Conservation (phyloP, 164 flowering plant genomes). For the Magnolia changhungtana region DNA sequence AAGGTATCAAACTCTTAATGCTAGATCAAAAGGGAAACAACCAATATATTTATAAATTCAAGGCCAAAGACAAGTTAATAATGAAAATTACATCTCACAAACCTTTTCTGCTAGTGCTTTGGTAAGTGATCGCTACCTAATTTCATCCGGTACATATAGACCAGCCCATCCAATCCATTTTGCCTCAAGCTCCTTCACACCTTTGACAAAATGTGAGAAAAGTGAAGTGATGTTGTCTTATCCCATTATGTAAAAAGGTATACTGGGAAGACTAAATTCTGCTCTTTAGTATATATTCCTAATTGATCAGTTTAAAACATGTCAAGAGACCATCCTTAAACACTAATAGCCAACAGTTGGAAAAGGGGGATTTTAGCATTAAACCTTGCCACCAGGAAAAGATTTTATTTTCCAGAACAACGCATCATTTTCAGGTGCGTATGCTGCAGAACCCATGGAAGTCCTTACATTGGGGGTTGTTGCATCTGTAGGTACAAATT, state of each 20-base stretch:
- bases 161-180: conserved; percentile 99
- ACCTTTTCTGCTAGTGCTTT: conserved; percentile 94
- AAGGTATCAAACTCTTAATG: too few relatives aligned
- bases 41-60: too few relatives aligned
- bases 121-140: conserved; percentile 77
- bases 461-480: conserved; percentile 92
- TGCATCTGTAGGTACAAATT: conserved; percentile 85
- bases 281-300: conserved; percentile 98
- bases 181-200: conserved; percentile 86
- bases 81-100: not conserved
- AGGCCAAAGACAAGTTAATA: not conserved
- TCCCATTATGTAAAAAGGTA: too few relatives aligned
- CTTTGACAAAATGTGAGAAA: conserved; percentile 30
- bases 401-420: conserved; percentile 91
- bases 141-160: conserved; percentile 88
- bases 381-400: conserved; percentile 96
- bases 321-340: not conserved
- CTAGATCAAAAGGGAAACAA: too few relatives aligned
- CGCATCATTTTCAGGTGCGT: conserved; percentile 94
- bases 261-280: conserved; percentile 85
- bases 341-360: not conserved
- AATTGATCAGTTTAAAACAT: not conserved
- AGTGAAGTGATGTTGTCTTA: too few relatives aligned
- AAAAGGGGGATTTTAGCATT: not conserved
- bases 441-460: conserved; percentile 94